Percentiles rank a stretch among this genome's conserved stretches.
phyloP scores from a whole-genome alignment of 108 stramenopile genomes.

The Pelagomonas calceolata region DNA sequence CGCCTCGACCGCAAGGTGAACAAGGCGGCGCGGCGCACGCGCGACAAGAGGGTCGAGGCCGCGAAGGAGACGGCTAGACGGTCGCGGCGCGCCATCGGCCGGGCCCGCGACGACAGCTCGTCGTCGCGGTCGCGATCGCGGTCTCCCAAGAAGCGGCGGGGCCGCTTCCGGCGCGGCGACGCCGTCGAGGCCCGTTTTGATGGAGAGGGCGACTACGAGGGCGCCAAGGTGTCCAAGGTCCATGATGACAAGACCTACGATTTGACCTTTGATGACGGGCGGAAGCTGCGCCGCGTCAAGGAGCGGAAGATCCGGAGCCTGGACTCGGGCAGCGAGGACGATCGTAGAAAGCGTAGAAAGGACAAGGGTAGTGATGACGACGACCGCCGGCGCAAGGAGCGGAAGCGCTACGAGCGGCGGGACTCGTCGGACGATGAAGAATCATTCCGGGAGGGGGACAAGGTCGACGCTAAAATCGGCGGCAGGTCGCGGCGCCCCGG shows the following conservation, averaged over 20 bases:
- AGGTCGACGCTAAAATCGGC: constrained; percentile 34
- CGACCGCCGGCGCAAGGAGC: too few species aligned
- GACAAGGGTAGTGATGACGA: too few species aligned
- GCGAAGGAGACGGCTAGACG: too few species aligned
- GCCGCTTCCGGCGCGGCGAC: constrained; percentile 8
- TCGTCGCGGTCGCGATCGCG: too few species aligned
- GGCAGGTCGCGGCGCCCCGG: constrained; percentile 30
- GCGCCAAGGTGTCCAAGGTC: constrained; percentile 18
- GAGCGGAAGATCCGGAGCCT: constrained; percentile 10
- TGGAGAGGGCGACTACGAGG: constrained; percentile 20
- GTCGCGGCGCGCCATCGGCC: too few species aligned
- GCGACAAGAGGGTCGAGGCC: too few species aligned
- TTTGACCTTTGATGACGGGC: constrained; percentile 24
- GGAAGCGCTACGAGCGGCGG: too few species aligned
- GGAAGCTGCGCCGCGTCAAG: not conserved
- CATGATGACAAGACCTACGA: constrained; percentile 16
- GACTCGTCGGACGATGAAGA: not conserved
- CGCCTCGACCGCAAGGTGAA: too few species aligned
- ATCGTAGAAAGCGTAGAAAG: constrained; percentile 4
- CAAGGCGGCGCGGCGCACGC: too few species aligned
- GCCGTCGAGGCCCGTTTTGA: constrained; percentile 31
- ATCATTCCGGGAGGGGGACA: constrained; percentile 17
- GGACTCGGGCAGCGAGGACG: constrained; percentile 26
- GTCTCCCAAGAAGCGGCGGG: too few species aligned
- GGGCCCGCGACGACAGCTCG: too few species aligned